phyloP scores from a whole-genome alignment of 768 basidiomycete genomes.

The Kwoniella dendrophila region DNA sequence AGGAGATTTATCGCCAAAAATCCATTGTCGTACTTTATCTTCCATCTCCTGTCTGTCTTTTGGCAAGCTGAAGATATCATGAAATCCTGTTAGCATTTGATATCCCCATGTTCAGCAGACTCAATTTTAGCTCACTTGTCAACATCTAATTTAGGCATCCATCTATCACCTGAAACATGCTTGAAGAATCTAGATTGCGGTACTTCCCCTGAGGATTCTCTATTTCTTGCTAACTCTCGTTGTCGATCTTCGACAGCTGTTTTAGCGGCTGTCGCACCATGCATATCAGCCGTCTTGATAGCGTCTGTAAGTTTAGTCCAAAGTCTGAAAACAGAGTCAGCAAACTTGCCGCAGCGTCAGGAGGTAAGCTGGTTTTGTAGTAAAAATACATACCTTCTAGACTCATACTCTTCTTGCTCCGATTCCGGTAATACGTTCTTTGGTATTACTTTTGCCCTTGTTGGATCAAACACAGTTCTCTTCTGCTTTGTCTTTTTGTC shows the following conservation, averaged over 20 bases:
- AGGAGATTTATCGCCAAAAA: slow-evolving; percentile 59
- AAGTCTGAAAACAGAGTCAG: slow-evolving; percentile 59
- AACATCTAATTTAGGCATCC: slow-evolving; percentile 72
- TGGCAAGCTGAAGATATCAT: slow-evolving; percentile 78
- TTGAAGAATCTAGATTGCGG: slow-evolving; percentile 78
- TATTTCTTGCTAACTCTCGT: slow-evolving; percentile 71
- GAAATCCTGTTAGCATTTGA: neutral
- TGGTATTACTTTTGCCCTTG: slow-evolving; percentile 71
- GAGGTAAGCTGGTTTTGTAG: neutral
- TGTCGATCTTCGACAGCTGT: slow-evolving; percentile 87
- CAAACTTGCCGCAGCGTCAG: neutral
- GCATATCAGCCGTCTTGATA: slow-evolving; percentile 87
- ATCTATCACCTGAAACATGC: slow-evolving; percentile 68
- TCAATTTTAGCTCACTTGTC: slow-evolving; percentile 43
- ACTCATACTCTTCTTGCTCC: slow-evolving; percentile 88
- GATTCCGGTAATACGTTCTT: slow-evolving; percentile 84
- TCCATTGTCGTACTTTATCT: slow-evolving; percentile 72
- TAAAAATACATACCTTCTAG: slow-evolving; percentile 65
- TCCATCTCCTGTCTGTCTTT: slow-evolving; percentile 70
- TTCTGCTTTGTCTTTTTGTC: slow-evolving; percentile 67
- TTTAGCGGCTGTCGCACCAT: slow-evolving; percentile 88
- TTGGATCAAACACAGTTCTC: slow-evolving; percentile 80
- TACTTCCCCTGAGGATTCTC: slow-evolving; percentile 70
- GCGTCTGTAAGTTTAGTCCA: slow-evolving; percentile 85
- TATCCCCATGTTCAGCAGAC: neutral